These are phyloP conservation scores for Hondaea fermentalgiana DNA, from an alignment of 108 stramenopile species.

Conservation along the genomic window DNA sequence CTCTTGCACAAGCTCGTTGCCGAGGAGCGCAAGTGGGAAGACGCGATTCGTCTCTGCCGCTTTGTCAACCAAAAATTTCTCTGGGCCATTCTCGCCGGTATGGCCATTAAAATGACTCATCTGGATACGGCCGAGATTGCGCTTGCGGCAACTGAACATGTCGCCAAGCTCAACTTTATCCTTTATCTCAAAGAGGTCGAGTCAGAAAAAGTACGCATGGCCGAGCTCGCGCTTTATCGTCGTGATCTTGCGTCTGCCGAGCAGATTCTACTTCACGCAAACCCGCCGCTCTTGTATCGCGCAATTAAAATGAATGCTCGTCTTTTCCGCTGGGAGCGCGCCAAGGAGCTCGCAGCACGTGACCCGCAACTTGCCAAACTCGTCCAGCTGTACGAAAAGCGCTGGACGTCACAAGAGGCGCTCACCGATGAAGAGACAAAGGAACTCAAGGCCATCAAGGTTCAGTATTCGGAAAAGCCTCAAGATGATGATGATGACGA, in stretches of 20 bases:
- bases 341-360: constrained; percentile 44
- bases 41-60: constrained; percentile 51
- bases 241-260: constrained; percentile 47
- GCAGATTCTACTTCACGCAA: constrained; percentile 52
- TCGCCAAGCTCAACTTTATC: constrained; percentile 52
- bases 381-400: constrained; percentile 42
- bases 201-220: constrained; percentile 40
- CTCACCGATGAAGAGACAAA: neutral
- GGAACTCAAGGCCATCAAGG: neutral
- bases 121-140: constrained; percentile 51
- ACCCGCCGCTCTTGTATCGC: constrained; percentile 52
- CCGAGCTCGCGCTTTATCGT: constrained; percentile 41
- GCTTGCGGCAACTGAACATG: constrained; percentile 45
- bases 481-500: neutral
- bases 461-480: neutral
- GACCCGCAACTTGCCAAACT: constrained; percentile 19
- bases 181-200: constrained; percentile 42
- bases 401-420: constrained; percentile 19
- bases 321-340: constrained; percentile 46
- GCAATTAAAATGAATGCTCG: constrained; percentile 56
- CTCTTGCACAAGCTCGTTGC: constrained; percentile 35
- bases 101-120: constrained; percentile 43
- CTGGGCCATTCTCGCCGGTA: constrained; percentile 50
- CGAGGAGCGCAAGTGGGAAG: constrained; percentile 34
- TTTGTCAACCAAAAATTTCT: constrained; percentile 29